Evolutionary conservation across 768 basidiomycete genomes (phyloP).

Genomic region (Crepidotus variabilis): DNA sequence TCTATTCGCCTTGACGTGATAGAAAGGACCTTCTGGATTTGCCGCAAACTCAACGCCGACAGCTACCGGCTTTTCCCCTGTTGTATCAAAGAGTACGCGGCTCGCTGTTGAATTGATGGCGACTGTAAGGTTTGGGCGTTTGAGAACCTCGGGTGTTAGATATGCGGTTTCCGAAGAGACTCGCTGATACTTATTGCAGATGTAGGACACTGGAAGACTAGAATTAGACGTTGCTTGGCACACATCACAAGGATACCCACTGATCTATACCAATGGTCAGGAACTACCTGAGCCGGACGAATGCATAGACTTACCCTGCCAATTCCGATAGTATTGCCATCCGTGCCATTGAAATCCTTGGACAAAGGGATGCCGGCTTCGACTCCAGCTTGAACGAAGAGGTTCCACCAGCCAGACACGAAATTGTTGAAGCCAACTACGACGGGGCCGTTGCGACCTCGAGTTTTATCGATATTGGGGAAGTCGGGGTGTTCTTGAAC

Average conservation of each 20-base stretch:
- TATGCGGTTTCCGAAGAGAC: slow-evolving; percentile 67
- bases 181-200: slow-evolving; percentile 46
- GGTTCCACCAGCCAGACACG: slow-evolving; percentile 37
- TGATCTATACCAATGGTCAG: slow-evolving; percentile 1
- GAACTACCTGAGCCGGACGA: background rate
- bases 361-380: slow-evolving; percentile 53
- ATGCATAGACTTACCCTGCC: slow-evolving; percentile 44
- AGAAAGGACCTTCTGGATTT: slow-evolving; percentile 20
- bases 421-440: slow-evolving; percentile 54
- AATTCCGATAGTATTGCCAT: slow-evolving; percentile 53
- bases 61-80: slow-evolving; percentile 29
- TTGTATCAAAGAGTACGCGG: slow-evolving; percentile 49
- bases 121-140: slow-evolving; percentile 63
- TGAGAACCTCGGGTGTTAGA: slow-evolving; percentile 59
- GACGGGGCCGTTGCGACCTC: slow-evolving; percentile 54
- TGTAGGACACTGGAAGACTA: slow-evolving; percentile 56
- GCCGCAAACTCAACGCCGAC: slow-evolving; percentile 49
- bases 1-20: slow-evolving; percentile 41
- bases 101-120: slow-evolving; percentile 54
- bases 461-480: slow-evolving; percentile 46
- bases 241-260: background rate
- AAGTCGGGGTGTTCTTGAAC: slow-evolving; percentile 48
- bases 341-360: slow-evolving; percentile 59
- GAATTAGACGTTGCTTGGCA: background rate
- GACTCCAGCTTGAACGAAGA: slow-evolving; percentile 55